Base-by-base conservation (phyloP, 1,139 yeast genomes). In the Pichia sp. region DNA sequence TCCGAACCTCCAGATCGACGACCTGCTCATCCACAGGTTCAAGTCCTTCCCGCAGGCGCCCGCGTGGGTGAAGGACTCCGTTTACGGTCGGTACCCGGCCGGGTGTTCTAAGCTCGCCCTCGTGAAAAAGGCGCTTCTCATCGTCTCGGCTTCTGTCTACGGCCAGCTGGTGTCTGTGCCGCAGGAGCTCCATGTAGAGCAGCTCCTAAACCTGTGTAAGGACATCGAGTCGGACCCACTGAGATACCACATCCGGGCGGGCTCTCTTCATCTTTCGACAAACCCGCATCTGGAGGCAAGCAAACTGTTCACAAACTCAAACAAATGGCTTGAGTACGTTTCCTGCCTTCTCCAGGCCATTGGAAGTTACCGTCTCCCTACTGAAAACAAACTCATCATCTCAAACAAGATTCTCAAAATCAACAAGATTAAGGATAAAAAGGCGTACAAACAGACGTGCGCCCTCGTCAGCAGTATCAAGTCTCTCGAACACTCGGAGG, bases 21-120 rank as follows among this genome's bases (percentile, higher is more conserved):
- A 64, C 6, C 69, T 66, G 18, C 62, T 74, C 40, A 60, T 58
- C n/a, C 55, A 59, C 30, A 60, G 60, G 28, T 79, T 75, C 56
- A 65, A 63, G 19, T 55, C 59, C 12, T 77, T 78, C 54, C 82
- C 82, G 1, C 70, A 67, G 3, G 78, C 80, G 3, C 63, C 68
- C 18, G 62, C 62, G 7, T 78, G 76, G 58, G 66, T 79, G 46
- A 71, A 70, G 52, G 66, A 66, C 8, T 68, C 73, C 48, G 73
- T 78, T 1, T 70, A 69, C 41, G 75, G 71, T 37, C 70, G 82
- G 50, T 78, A 75, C 54, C 84, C 84, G 0, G 76, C 79, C 39
- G 83, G 84, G 0, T 75, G 82, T 1, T 77, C 82, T 10, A 76
- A 75, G 60, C 74, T 73, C 58, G 71, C 75, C 4, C 62, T 79